Conservation (phyloP, 148 eudicot species). For the Hydrangea macrophylla region DNA sequence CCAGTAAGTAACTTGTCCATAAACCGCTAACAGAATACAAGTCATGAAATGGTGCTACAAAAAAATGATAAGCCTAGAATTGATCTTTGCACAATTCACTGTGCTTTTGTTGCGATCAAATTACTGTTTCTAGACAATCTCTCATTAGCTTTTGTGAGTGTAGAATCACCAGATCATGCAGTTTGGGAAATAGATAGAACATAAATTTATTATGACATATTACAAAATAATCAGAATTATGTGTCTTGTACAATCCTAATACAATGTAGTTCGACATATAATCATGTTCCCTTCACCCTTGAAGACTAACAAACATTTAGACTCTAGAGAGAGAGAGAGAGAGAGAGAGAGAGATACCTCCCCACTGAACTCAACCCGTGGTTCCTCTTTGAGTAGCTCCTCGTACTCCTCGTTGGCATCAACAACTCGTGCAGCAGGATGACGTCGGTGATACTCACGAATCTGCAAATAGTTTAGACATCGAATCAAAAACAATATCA, state of each 20-base stretch:
- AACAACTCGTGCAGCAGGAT: constrained; percentile 78
- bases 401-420: constrained; percentile 81
- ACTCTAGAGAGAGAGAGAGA: too few relatives aligned
- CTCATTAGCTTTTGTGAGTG: neutral
- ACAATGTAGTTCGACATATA: neutral
- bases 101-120: neutral
- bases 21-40: neutral
- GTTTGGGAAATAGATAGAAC: neutral
- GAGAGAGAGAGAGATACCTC: too few relatives aligned
- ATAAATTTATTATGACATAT: neutral
- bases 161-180: neutral
- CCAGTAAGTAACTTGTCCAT: too few relatives aligned
- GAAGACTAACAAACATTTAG: too few relatives aligned
- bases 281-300: too few relatives aligned
- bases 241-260: neutral
- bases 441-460: constrained; percentile 93
- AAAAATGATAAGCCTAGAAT: neutral
- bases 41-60: neutral
- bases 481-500: neutral
- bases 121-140: neutral
- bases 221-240: neutral
- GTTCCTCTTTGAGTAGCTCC: constrained; percentile 86
- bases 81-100: neutral
- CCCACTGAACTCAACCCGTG: constrained; percentile 85
- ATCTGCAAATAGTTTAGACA: constrained; percentile 47